Evolutionary conservation across 768 basidiomycete genomes (phyloP).

Genomic region (Lactarius tabidus): DNA sequence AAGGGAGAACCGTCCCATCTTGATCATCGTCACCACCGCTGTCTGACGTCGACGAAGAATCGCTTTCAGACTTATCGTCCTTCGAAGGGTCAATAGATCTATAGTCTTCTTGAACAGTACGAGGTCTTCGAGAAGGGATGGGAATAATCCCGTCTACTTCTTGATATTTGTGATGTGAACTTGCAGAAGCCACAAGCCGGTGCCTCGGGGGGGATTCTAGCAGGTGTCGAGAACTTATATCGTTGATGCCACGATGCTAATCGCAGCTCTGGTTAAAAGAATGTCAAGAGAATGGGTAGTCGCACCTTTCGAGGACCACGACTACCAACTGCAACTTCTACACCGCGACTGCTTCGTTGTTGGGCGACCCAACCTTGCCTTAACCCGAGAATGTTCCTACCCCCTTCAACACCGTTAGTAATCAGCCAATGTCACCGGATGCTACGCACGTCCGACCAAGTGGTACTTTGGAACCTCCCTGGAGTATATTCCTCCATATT

Average conservation of each 20-base stretch:
- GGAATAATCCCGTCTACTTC: conserved; percentile 68
- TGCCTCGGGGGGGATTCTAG: conserved; percentile 51
- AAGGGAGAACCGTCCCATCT: conserved; percentile 9
- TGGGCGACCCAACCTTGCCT: conserved; percentile 12
- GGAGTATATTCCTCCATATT: conserved; percentile 22
- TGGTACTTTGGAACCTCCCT: conserved; percentile 25
- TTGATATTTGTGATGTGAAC: conserved; percentile 44
- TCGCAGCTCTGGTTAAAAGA: conserved; percentile 1
- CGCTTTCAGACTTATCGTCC: conserved; percentile 35
- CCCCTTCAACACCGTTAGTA: conserved; percentile 24
- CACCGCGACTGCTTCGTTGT: conserved; percentile 15
- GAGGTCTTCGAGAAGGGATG: conserved; percentile 43
- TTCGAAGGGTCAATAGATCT: conserved; percentile 40
- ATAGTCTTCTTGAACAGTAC: conserved; percentile 43
- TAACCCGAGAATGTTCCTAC: conserved; percentile 24
- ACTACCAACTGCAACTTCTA: conserved; percentile 20
- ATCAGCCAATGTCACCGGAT: background rate
- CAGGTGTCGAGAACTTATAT: conserved; percentile 50
- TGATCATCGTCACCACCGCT: conserved; percentile 13
- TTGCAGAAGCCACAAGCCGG: conserved; percentile 38
- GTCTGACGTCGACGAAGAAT: conserved; percentile 30
- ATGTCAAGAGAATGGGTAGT: conserved; percentile 30
- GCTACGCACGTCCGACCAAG: conserved; percentile 21
- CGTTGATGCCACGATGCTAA: conserved; percentile 47
- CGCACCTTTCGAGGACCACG: conserved; percentile 22